Evolutionary conservation across 306 rosid species (phyloP).

Genomic region (Gastrolobium villosum): DNA sequence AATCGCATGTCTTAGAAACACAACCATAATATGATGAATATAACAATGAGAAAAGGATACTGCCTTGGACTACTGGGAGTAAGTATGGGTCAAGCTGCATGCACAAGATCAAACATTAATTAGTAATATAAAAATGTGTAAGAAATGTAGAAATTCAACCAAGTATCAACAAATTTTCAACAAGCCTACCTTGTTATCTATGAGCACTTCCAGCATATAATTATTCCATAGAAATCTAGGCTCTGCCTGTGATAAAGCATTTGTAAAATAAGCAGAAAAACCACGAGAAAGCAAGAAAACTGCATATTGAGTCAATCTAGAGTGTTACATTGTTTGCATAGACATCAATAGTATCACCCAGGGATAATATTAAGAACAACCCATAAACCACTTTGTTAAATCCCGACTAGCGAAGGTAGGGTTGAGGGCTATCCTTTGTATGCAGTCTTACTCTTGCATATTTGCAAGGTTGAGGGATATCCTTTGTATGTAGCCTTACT

Average conservation of each 20-base stretch:
- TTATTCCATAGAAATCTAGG: constrained; percentile 93
- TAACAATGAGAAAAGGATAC: constrained; percentile 65
- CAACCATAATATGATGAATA: constrained; percentile 35
- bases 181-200: constrained; percentile 71
- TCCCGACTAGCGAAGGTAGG: too few species aligned
- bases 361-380: not conserved
- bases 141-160: constrained; percentile 28
- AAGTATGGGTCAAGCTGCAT: constrained; percentile 86
- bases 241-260: constrained; percentile 74
- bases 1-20: constrained; percentile 26
- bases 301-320: constrained; percentile 33
- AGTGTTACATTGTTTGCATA: constrained; percentile 7
- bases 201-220: constrained; percentile 83
- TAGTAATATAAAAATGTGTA: constrained; percentile 8
- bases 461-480: too few species aligned
- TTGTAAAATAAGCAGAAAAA: constrained; percentile 38
- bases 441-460: too few species aligned
- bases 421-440: too few species aligned
- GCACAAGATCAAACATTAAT: constrained; percentile 45
- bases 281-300: constrained; percentile 21
- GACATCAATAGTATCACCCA: constrained; percentile 17
- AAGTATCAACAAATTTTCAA: constrained; percentile 35
- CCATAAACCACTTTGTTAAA: too few species aligned
- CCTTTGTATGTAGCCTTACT: too few species aligned
- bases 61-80: constrained; percentile 88